Conservation (phyloP, 345 rosid genomes). For the Lenwebbia sp. region DNA sequence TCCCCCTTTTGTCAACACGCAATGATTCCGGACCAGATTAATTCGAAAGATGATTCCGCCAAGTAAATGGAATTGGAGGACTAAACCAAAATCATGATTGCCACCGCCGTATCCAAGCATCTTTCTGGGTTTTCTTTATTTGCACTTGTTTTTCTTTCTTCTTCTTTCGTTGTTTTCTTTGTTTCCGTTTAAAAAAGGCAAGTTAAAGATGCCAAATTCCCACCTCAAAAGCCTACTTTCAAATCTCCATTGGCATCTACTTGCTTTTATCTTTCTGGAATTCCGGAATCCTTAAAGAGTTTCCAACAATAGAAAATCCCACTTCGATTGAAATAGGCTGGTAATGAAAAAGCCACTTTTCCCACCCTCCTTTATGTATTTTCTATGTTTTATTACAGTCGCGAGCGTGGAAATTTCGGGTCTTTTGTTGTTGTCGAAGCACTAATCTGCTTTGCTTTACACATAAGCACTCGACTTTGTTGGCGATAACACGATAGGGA, state of each 20-base stretch:
- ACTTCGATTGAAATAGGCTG: not conserved
- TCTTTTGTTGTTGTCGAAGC: slow-evolving; percentile 8
- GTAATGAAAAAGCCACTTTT: not conserved
- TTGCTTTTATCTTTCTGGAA: slow-evolving; percentile 1
- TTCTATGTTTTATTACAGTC: not conserved
- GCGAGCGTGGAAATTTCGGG: slow-evolving; percentile 19
- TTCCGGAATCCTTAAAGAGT: slow-evolving; percentile 24
- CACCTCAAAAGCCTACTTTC: slow-evolving; percentile 20
- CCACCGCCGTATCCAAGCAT: not conserved
- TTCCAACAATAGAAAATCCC: slow-evolving; percentile 24
- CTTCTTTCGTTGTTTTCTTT: not conserved
- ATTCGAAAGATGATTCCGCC: not conserved
- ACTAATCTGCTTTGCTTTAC: slow-evolving; percentile 27
- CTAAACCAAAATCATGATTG: not conserved
- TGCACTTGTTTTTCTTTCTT: not conserved
- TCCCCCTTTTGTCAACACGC: not conserved
- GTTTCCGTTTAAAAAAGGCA: not conserved
- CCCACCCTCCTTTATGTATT: no score
- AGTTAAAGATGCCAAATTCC: slow-evolving; percentile 21
- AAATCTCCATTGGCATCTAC: slow-evolving; percentile 15
- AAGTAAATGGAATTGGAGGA: not conserved
- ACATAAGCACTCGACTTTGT: slow-evolving; percentile 30
- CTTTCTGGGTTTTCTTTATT: not conserved
- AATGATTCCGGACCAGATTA: not conserved
- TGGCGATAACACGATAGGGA: not conserved